A percentile compares a stretch with the other conserved stretches of the same genome.
phyloP scores from a whole-genome alignment of 1,139 yeast species.

The Magnusiomyces suaveolens region DNA sequence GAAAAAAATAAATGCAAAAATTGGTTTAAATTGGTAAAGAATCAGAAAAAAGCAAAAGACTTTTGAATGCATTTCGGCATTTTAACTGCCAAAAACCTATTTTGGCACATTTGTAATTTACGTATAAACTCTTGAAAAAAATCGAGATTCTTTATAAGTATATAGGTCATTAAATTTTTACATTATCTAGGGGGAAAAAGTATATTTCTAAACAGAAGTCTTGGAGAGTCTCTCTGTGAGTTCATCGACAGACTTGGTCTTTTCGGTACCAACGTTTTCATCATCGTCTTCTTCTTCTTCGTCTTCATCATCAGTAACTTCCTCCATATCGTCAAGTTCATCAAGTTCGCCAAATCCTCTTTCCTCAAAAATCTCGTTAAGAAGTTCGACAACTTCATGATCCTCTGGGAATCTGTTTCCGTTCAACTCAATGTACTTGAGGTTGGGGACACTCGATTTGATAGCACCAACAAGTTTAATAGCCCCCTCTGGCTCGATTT shows the following conservation, averaged over 20 bases:
- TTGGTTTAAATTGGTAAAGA: neutral
- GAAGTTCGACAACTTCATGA: conserved; percentile 44
- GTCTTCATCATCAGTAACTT: conserved; percentile 75
- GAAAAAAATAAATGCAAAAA: neutral
- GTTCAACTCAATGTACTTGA: conserved; percentile 67
- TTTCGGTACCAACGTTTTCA: conserved; percentile 36
- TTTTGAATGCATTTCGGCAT: too few species aligned
- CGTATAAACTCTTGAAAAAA: too few species aligned
- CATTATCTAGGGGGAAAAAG: too few species aligned
- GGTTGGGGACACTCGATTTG: conserved; percentile 46
- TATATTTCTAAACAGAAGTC: conserved; percentile 31
- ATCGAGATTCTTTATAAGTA: too few species aligned
- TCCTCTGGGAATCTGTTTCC: conserved; percentile 90
- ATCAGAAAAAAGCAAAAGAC: neutral
- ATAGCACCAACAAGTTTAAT: conserved; percentile 46
- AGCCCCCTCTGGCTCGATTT: conserved; percentile 61
- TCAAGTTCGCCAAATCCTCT: conserved; percentile 78
- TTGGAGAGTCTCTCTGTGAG: conserved; percentile 51
- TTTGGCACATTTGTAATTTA: too few species aligned
- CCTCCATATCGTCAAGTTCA: conserved; percentile 91
- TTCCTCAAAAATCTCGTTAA: conserved; percentile 54
- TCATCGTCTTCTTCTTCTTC: conserved; percentile 62
- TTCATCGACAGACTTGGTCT: conserved; percentile 44
- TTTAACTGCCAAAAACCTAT: too few species aligned
- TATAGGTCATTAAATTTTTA: too few species aligned